Evolutionary conservation across 1,284 basidiomycete species (phyloP).

Genomic region (Apiotrichum mycotoxinovorans): DNA sequence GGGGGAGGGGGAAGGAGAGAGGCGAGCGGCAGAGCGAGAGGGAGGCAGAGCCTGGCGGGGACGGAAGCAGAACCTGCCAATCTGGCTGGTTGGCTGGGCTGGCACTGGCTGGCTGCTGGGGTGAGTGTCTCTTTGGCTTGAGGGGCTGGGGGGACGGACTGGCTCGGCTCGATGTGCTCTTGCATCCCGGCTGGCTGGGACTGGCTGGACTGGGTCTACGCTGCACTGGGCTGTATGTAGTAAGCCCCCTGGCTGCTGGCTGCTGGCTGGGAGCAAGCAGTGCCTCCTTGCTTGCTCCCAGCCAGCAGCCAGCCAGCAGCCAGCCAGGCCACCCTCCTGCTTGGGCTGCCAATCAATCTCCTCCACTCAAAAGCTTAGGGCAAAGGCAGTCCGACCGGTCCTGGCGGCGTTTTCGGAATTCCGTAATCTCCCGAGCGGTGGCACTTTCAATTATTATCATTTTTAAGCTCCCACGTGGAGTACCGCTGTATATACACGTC

Average conservation of each 20-base stretch:
- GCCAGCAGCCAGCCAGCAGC: conserved; percentile 1
- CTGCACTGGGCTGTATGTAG: no score
- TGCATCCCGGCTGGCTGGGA: no score
- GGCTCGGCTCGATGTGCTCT: no score
- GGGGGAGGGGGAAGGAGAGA: no score
- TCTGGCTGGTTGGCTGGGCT: background rate
- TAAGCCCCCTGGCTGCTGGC: background rate
- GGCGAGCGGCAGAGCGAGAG: conserved; percentile 1
- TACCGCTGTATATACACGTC: background rate
- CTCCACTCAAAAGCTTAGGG: no score
- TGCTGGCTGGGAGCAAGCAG: background rate
- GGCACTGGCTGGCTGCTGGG: no score
- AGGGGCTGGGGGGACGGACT: no score
- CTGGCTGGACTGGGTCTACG: no score
- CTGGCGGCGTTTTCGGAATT: background rate
- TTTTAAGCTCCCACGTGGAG: background rate
- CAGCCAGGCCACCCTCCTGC: background rate
- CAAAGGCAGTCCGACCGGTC: background rate
- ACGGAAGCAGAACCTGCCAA: conserved; percentile 6
- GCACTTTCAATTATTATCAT: background rate
- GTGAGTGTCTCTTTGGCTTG: no score
- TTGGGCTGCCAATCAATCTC: no score
- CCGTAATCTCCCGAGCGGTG: conserved; percentile 2
- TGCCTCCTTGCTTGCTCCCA: no score
- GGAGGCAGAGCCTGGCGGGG: background rate